These are phyloP conservation scores for Castanospermum australe DNA, from an alignment of 306 rosid genomes.

Conservation along the genomic window DNA sequence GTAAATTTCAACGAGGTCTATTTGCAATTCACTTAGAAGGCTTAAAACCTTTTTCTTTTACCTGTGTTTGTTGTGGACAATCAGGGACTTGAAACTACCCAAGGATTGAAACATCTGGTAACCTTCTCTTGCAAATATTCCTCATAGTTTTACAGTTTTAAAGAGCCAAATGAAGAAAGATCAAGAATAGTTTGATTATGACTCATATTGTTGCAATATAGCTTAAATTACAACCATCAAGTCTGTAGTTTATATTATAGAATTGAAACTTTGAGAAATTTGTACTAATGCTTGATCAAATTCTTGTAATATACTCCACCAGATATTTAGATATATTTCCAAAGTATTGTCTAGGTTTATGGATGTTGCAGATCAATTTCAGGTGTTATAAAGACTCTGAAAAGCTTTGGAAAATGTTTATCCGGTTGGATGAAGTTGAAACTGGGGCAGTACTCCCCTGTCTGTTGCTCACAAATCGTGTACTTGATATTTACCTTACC, in stretches of 20 bases:
- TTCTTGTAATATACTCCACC: background rate
- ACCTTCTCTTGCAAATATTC: background rate
- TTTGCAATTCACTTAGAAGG: background rate
- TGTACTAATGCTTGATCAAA: background rate
- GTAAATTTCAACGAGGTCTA: background rate
- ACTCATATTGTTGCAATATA: background rate
- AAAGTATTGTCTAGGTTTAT: background rate
- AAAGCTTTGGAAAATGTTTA: background rate
- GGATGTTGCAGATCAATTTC: background rate
- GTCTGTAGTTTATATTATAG: background rate
- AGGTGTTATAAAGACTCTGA: conserved; percentile 7
- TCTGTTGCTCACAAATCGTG: background rate
- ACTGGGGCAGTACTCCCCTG: background rate
- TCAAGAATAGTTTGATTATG: background rate
- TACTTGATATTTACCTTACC: background rate
- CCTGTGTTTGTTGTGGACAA: background rate
- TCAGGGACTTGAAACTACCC: background rate
- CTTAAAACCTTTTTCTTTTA: background rate
- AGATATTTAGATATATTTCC: background rate
- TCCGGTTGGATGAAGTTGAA: background rate
- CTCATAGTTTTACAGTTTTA: background rate
- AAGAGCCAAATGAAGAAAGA: background rate
- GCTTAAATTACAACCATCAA: background rate
- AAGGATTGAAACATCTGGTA: background rate
- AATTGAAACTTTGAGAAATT: background rate